Base-by-base conservation (phyloP, 2,329 filamentous ascomycete genomes). In the Berkeleyomyces rouxiae region DNA sequence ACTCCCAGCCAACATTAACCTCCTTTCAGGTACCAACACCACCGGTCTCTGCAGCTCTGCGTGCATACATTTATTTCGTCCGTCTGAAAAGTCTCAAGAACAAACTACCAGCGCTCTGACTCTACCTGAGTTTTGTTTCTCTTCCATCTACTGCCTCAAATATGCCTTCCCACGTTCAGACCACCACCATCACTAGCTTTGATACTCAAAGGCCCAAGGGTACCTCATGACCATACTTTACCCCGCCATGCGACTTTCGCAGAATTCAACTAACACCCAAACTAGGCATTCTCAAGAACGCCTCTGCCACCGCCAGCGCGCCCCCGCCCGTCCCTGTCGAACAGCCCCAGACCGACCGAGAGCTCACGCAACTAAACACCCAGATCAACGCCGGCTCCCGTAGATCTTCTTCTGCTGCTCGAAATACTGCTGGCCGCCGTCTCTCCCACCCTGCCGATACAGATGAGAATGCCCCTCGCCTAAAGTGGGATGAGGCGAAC, bases 401-500 rank as follows among this genome's bases (percentile, higher is more conserved):
- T 60, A 86, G 87, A 66, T 90, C 86, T 9, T 90, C 87, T 0
- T 90, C 87, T 3, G 63, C 63, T 49, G 61, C 66, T 33, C 58
- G 65, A 43, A 51, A 63, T 23, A 43, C 61, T 85, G 79, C 82
- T 7, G 87, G 85, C n/a, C 86, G 90, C 62, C 63, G 63, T 16
- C 55, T 53, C 7, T 65, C 85, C 89, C 59, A 62, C 44, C 39
- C 61, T 11, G 47, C 58, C 11, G 46, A 53, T 10, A 23, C 46
- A 11, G 63, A 65, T 42, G 63, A 65, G 31, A 61, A 58, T 16
- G 85, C 82, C 64, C 86, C 88, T 66, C 85, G 90, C 66, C 79
- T 99, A 68, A 96, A 96, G 76, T 99, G 93, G 93, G 93, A 99
- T 73, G 93, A 99, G 77, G 93, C 89, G 55, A 99, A 99, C 71